Percentiles rank a stretch among this genome's conserved stretches.
Evolutionary conservation across 75 land plant genomes (phyloP).

Genomic region (Azolla pinnata): DNA sequence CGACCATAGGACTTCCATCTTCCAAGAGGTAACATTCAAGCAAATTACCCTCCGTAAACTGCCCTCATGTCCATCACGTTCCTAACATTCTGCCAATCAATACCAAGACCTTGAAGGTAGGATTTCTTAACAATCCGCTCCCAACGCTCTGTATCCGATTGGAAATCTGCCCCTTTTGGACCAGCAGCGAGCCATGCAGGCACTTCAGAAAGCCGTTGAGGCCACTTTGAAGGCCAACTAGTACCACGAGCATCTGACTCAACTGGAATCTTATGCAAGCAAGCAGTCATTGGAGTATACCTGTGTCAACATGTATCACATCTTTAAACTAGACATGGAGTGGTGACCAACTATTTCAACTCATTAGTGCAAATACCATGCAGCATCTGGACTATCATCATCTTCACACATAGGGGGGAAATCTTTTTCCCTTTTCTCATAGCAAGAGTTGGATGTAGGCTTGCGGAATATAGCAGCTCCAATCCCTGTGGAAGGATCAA

Average conservation of each 20-base stretch:
- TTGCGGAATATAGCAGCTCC: constrained; percentile 78
- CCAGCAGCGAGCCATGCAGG: constrained; percentile 52
- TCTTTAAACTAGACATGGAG: background rate
- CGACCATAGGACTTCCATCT: background rate
- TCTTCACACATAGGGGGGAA: constrained; percentile 74
- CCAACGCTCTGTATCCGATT: constrained; percentile 43
- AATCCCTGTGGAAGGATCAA: constrained; percentile 53
- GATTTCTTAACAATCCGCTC: constrained; percentile 33
- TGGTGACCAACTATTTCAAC: background rate
- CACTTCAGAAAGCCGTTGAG: constrained; percentile 20
- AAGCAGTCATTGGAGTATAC: constrained; percentile 38
- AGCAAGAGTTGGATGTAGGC: constrained; percentile 66
- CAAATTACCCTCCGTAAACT: constrained; percentile 47
- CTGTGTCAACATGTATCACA: constrained; percentile 19
- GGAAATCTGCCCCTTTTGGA: constrained; percentile 43
- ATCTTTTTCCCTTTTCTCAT: constrained; percentile 43
- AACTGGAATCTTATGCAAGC: constrained; percentile 40
- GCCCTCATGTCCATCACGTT: constrained; percentile 67
- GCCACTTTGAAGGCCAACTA: constrained; percentile 51
- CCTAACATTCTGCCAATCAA: constrained; percentile 39
- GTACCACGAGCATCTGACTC: constrained; percentile 21
- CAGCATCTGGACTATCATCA: constrained; percentile 62
- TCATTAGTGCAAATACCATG: constrained; percentile 43
- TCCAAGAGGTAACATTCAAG: background rate
- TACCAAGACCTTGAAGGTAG: constrained; percentile 38